phyloP scores from a whole-genome alignment of 495 filamentous ascomycete species.

The Coniosporium apollinis region DNA sequence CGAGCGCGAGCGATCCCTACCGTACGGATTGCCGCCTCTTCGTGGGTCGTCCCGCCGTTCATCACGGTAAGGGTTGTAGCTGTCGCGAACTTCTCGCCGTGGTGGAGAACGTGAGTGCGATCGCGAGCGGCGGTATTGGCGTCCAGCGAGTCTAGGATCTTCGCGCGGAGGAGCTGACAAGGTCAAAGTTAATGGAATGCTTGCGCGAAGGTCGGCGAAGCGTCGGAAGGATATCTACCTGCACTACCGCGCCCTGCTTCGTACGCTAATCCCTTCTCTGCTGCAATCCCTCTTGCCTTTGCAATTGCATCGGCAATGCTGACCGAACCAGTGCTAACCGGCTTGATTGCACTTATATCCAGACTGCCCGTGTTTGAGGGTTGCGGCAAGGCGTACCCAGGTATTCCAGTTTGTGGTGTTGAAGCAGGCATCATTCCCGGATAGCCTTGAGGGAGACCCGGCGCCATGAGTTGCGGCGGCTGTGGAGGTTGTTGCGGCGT shows the following conservation, averaged over 20 bases:
- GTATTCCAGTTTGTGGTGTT: conserved; percentile 25
- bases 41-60: conserved; percentile 51
- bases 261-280: conserved; percentile 44
- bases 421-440: conserved; percentile 17
- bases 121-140: conserved; percentile 40
- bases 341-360: conserved; percentile 59
- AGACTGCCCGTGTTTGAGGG: conserved; percentile 51
- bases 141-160: conserved; percentile 25
- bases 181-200: not conserved
- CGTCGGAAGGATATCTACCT: conserved; percentile 13
- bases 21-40: conserved; percentile 16
- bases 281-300: conserved; percentile 52
- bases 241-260: conserved; percentile 18
- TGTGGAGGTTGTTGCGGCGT: conserved; percentile 17
- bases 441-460: conserved; percentile 20
- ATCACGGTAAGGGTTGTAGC: conserved; percentile 57
- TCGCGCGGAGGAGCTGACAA: conserved; percentile 15
- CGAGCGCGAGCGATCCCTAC: conserved; percentile 18
- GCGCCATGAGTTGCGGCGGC: conserved; percentile 22
- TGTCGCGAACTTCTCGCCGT: conserved; percentile 48
- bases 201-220: too few species aligned
- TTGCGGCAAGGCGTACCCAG: conserved; percentile 41
- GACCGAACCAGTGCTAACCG: conserved; percentile 54
- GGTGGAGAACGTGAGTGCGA: conserved; percentile 55
- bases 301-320: conserved; percentile 58